Evolutionary conservation across 148 eudicot species (phyloP).

Genomic region (Nyssa sinensis): DNA sequence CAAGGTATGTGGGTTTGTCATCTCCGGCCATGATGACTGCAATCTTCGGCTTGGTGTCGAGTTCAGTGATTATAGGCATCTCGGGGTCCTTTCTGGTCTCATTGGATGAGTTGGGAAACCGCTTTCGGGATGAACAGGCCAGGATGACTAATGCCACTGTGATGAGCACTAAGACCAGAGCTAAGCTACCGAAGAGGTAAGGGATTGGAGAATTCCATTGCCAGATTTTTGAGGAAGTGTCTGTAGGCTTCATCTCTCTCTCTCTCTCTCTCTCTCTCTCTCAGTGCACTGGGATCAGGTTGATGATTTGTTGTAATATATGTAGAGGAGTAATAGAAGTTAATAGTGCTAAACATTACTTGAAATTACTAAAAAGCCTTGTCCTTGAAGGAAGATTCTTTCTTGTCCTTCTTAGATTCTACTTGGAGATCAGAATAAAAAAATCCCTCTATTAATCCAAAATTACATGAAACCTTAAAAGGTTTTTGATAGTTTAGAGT

Average conservation of each 20-base stretch:
- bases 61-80: neutral
- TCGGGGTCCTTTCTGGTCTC: neutral
- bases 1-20: conserved; percentile 36
- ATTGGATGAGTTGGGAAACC: neutral
- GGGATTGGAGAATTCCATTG: conserved; percentile 19
- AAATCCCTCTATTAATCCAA: no score
- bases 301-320: neutral
- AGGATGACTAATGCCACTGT: conserved; percentile 26
- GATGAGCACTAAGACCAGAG: conserved; percentile 23
- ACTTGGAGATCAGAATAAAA: no score
- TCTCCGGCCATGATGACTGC: conserved; percentile 47
- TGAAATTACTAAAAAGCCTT: no score
- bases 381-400: no score
- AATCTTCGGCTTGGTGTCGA: conserved; percentile 2
- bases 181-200: conserved; percentile 29
- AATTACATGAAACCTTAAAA: no score
- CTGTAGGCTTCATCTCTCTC: neutral
- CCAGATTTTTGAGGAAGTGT: neutral
- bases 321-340: neutral
- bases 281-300: neutral
- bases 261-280: neutral
- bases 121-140: conserved; percentile 25
- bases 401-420: no score
- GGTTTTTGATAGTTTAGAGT: no score
- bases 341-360: neutral